A percentile compares a stretch with the other conserved stretches of the same genome.
Evolutionary conservation across 208 protist genomes (phyloP).

Genomic region (Herpetomonas tarakana): DNA sequence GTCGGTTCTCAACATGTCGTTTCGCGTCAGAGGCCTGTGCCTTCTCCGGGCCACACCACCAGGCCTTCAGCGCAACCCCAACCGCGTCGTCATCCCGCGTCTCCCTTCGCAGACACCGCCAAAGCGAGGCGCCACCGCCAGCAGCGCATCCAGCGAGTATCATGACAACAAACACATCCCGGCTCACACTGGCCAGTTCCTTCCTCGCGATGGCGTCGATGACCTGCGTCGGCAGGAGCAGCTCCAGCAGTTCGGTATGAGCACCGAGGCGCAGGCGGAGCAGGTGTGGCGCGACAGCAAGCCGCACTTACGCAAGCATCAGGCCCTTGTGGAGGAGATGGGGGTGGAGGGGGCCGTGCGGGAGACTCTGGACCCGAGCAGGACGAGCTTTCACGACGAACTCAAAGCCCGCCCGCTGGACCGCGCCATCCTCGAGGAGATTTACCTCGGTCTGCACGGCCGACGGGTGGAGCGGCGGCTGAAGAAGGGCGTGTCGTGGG

Average conservation of each 20-base stretch:
- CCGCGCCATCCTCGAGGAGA: conserved; percentile 86
- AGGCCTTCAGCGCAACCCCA: too few species aligned
- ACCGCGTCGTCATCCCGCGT: too few species aligned
- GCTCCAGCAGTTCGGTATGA: conserved; percentile 34
- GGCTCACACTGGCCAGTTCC: conserved; percentile 26
- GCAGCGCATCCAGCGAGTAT: conserved; percentile 28
- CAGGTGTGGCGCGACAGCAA: conserved; percentile 68
- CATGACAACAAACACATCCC: conserved; percentile 16
- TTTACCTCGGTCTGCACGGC: conserved; percentile 84
- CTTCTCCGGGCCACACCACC: too few species aligned
- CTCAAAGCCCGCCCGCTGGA: conserved; percentile 78
- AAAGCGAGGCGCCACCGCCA: background rate
- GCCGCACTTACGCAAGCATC: conserved; percentile 73
- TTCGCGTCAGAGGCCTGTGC: too few species aligned
- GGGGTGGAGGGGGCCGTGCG: conserved; percentile 81
- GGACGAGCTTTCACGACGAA: conserved; percentile 57
- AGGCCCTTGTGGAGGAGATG: conserved; percentile 54
- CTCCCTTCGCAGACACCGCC: too few species aligned
- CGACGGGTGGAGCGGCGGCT: conserved; percentile 78
- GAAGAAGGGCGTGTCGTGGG: conserved; percentile 80
- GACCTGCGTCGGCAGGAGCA: conserved; percentile 58
- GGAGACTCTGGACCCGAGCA: conserved; percentile 63
- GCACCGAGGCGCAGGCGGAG: conserved; percentile 24
- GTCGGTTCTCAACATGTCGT: too few species aligned
- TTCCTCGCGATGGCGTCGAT: conserved; percentile 35